These are phyloP conservation scores for Hawksworthiomyces lignivorus DNA, from an alignment of 2,329 filamentous ascomycete genomes.

Conservation along the genomic window DNA sequence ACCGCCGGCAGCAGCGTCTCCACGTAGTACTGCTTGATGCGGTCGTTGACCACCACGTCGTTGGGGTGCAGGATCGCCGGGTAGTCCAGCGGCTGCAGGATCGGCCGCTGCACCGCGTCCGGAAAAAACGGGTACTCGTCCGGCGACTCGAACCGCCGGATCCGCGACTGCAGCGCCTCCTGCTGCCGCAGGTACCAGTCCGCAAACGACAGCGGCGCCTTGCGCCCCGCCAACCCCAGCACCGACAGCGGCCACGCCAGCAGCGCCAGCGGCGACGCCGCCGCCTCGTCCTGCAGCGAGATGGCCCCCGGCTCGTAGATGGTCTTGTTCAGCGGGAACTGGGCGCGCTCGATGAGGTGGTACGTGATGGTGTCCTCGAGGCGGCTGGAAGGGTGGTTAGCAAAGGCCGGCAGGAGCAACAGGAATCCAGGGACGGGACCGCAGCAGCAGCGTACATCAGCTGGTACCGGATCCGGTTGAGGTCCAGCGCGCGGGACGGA, in stretches of 20 bases:
- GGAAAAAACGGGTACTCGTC: constrained; percentile 99
- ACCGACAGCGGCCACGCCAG: constrained; percentile 30
- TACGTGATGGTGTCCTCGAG: constrained; percentile 97
- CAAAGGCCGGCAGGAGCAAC: constrained; percentile 4
- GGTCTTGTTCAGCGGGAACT: constrained; percentile 84
- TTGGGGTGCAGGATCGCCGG: constrained; percentile 82
- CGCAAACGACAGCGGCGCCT: constrained; percentile 66
- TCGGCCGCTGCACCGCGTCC: constrained; percentile 65
- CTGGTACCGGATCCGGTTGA: constrained; percentile 87
- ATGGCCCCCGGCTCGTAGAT: constrained; percentile 82
- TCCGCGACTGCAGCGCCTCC: constrained; percentile 82
- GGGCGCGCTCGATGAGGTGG: constrained; percentile 93
- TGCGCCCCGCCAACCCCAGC: constrained; percentile 1
- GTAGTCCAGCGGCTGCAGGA: constrained; percentile 83
- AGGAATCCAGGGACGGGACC: neutral
- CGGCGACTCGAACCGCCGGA: constrained; percentile 89
- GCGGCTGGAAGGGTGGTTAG: constrained; percentile 49
- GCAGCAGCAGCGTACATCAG: constrained; percentile 58
- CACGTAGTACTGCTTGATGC: constrained; percentile 81
- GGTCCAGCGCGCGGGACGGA: constrained; percentile 75
- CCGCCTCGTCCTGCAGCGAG: constrained; percentile 53
- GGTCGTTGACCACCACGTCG: constrained; percentile 79
- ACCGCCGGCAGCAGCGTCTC: constrained; percentile 74
- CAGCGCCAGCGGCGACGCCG: constrained; percentile 1
- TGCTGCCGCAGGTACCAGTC: constrained; percentile 92